Evolutionary conservation across 108 stramenopile genomes (phyloP).

Genomic region (Pseudonitzschia delicatissima): DNA sequence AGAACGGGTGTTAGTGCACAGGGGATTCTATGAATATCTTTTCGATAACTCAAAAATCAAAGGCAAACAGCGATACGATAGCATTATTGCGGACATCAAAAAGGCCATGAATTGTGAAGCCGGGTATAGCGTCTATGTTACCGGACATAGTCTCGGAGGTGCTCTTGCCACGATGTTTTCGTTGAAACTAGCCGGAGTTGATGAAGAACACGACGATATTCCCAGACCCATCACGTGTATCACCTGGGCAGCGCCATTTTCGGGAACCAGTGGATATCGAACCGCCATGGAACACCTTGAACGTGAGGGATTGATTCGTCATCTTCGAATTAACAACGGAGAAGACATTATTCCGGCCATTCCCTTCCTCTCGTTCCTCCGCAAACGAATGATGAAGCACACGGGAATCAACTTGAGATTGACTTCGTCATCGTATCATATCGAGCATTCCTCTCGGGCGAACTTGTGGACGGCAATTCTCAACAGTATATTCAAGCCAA

Average conservation of each 20-base stretch:
- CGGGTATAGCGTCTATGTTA: constrained; percentile 5
- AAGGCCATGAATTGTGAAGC: background rate
- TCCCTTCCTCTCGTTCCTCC: background rate
- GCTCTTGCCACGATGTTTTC: background rate
- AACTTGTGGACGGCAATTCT: background rate
- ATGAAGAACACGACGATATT: background rate
- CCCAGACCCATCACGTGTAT: background rate
- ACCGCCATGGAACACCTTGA: background rate
- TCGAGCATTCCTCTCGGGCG: background rate
- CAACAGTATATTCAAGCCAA: background rate
- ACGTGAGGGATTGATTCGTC: background rate
- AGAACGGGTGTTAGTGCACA: background rate
- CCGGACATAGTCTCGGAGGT: constrained; percentile 11
- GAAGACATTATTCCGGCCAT: background rate
- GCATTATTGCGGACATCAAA: background rate
- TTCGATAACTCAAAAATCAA: background rate
- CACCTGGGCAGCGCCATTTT: background rate
- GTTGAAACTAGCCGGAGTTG: background rate
- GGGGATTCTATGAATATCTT: constrained; percentile 5
- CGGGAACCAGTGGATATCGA: constrained; percentile 2
- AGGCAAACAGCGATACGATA: background rate
- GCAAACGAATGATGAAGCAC: background rate
- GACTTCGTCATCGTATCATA: background rate
- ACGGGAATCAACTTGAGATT: constrained; percentile 1
- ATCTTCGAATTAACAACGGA: background rate